A percentile compares a stretch with the other conserved stretches of the same genome.
Evolutionary conservation across 345 rosid genomes (phyloP).

Genomic region (Eutrema yunnanense): DNA sequence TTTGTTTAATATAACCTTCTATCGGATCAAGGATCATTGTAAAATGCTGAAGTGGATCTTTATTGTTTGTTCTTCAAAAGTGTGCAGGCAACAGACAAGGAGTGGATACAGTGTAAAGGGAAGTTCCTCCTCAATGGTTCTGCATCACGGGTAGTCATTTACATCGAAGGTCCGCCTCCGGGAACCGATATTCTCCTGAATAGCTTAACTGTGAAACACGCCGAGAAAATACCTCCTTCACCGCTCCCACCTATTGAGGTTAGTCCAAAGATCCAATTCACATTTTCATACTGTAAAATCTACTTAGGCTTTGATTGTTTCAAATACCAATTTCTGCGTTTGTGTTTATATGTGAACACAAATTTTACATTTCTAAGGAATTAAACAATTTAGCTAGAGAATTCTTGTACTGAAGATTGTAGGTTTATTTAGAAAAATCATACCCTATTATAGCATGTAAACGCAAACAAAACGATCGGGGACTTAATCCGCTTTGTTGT

Average conservation of each 20-base stretch:
- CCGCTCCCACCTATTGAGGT: conserved; percentile 66
- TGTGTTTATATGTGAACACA: not conserved
- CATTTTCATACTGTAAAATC: not conserved
- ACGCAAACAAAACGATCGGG: no score
- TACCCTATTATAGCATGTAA: no score
- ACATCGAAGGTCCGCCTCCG: conserved; percentile 85
- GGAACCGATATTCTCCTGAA: conserved; percentile 83
- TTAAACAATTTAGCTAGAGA: not conserved
- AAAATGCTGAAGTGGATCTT: conserved; percentile 47
- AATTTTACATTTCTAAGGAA: not conserved
- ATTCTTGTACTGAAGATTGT: not conserved
- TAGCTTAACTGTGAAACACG: conserved; percentile 59
- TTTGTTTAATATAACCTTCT: not conserved
- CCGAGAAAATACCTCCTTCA: conserved; percentile 63
- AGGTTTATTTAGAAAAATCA: not conserved
- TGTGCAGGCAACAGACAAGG: conserved; percentile 72
- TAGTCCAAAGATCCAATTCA: conserved; percentile 31
- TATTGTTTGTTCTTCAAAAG: conserved; percentile 30
- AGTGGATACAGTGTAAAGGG: conserved; percentile 69
- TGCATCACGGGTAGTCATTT: conserved; percentile 59
- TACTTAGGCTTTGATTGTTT: not conserved
- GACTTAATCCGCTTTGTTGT: not conserved
- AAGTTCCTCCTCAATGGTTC: conserved; percentile 83
- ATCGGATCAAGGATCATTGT: conserved; percentile 37
- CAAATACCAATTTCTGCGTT: not conserved